Conservation (phyloP, 176 grass and related monocot genomes). For the Coix lacrymajobi region DNA sequence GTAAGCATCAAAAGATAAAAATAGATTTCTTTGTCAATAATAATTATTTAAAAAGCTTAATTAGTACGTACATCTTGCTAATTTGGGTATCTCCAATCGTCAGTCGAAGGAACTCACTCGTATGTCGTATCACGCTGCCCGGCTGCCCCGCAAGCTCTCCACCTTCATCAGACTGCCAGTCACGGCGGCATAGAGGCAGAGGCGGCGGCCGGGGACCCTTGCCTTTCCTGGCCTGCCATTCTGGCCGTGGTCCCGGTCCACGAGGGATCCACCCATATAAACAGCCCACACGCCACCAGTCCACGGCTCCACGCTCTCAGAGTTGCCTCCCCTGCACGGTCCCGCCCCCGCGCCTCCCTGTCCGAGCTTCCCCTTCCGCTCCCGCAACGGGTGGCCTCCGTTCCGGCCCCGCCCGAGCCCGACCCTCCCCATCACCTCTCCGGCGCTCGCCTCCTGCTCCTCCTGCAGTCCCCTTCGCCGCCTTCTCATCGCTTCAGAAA, state of each 20-base stretch:
- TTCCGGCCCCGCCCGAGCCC: background rate
- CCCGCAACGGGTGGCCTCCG: constrained; percentile 14
- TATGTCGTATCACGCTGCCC: too few species aligned
- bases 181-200: background rate
- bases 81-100: too few species aligned
- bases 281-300: constrained; percentile 1
- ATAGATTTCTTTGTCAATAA: too few species aligned
- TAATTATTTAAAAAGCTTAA: too few species aligned
- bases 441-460: background rate
- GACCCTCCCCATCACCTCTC: background rate
- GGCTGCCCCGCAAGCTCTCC: too few species aligned
- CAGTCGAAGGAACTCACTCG: background rate
- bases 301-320: constrained; percentile 14
- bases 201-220: background rate
- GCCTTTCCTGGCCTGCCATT: background rate
- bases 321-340: constrained; percentile 34
- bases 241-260: constrained; percentile 36
- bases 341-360: background rate
- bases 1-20: too few species aligned
- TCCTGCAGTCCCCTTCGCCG: background rate
- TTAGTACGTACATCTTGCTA: too few species aligned
- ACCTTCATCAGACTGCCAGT: too few species aligned
- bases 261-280: constrained; percentile 40
- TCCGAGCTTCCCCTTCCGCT: background rate
- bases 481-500: background rate